Evolutionary conservation across 306 rosid genomes (phyloP).

Genomic region (Styphnolobium japonicum): DNA sequence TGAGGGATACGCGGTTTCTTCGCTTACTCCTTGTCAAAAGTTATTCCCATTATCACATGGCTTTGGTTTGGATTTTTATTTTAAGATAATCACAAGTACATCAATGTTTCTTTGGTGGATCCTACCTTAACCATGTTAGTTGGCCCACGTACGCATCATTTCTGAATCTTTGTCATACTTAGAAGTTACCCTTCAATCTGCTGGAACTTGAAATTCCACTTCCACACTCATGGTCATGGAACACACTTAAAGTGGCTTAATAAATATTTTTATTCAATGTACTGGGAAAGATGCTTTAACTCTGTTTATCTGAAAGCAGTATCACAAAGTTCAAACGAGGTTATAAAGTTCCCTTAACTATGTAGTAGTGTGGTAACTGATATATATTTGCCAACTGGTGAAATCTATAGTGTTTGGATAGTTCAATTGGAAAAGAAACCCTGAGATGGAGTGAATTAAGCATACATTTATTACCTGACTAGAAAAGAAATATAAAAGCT

Average conservation of each 20-base stretch:
- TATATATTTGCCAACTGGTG: neutral
- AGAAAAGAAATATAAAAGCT: neutral
- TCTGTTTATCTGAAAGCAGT: neutral
- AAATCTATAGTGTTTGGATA: neutral
- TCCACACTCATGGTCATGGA: constrained; percentile 37
- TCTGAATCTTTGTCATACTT: constrained; percentile 91
- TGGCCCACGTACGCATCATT: constrained; percentile 46
- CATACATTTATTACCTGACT: neutral
- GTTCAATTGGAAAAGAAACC: constrained; percentile 17
- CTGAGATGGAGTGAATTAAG: constrained; percentile 1
- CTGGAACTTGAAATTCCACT: constrained; percentile 31
- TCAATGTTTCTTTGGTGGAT: constrained; percentile 34
- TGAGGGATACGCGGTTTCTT: constrained; percentile 9
- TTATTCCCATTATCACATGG: constrained; percentile 39
- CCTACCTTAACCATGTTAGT: constrained; percentile 29
- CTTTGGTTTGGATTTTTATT: constrained; percentile 40
- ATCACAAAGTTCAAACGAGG: constrained; percentile 22
- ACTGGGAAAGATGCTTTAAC: constrained; percentile 20
- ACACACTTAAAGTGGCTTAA: constrained; percentile 27
- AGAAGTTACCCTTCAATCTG: constrained; percentile 72
- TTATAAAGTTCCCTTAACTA: constrained; percentile 19
- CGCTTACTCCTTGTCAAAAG: constrained; percentile 18
- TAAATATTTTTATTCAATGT: neutral
- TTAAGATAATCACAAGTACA: constrained; percentile 40
- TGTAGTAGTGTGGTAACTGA: neutral